phyloP scores from a whole-genome alignment of 176 grass and related monocot genomes.

The Oryza meyeriana region DNA sequence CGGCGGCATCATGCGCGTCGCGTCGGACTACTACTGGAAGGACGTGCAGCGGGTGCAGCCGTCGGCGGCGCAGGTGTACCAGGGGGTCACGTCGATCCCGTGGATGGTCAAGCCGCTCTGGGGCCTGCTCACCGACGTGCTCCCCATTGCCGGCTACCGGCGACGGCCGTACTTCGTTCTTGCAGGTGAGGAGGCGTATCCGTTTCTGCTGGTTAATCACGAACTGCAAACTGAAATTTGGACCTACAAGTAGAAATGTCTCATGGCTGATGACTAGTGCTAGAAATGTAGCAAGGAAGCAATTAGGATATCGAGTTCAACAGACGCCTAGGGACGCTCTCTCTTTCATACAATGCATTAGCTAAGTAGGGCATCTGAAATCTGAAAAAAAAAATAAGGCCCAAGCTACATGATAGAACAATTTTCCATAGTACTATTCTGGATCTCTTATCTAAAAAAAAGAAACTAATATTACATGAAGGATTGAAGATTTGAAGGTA shows the following conservation, averaged over 20 bases:
- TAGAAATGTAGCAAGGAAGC: not conserved
- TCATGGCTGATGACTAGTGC: not conserved
- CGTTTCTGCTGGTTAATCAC: not conserved
- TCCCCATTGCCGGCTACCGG: constrained; percentile 75
- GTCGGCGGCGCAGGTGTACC: constrained; percentile 87
- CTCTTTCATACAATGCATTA: not conserved
- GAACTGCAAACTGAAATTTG: not conserved
- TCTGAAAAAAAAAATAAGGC: not conserved
- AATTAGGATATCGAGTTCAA: not conserved
- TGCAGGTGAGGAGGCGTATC: constrained; percentile 52
- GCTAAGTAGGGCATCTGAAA: constrained; percentile 1
- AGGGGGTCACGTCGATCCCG: constrained; percentile 70
- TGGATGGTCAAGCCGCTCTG: constrained; percentile 93
- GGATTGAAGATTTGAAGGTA: not conserved
- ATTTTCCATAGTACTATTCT: not conserved
- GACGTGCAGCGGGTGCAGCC: constrained; percentile 90
- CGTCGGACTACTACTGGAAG: constrained; percentile 93
- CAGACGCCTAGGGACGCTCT: not conserved
- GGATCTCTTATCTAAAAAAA: too few species aligned
- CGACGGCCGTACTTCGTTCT: constrained; percentile 79
- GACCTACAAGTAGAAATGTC: not conserved
- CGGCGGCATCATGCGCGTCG: constrained; percentile 61
- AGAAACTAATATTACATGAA: not conserved
- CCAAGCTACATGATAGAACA: not conserved
- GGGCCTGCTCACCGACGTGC: constrained; percentile 87